phyloP scores from a whole-genome alignment of 108 stramenopile genomes.

The Skeletonema potamos region DNA sequence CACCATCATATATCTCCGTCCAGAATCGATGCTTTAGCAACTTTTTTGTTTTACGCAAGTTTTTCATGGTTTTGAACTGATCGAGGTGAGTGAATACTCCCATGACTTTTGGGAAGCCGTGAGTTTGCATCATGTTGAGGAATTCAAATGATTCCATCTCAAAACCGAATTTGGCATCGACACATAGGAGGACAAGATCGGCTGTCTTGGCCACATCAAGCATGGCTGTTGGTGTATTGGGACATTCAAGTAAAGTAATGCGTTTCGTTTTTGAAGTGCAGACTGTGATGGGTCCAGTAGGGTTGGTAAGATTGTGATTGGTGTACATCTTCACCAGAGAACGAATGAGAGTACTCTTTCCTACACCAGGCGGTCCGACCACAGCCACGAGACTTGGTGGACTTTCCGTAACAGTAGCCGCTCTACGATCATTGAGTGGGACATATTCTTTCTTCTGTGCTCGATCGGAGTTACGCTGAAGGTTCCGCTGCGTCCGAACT shows the following conservation, averaged over 20 bases:
- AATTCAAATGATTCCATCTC: conserved; percentile 99
- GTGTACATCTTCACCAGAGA: conserved; percentile 96
- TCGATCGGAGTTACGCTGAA: conserved; percentile 95
- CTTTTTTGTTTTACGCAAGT: conserved; percentile 92
- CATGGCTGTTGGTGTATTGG: conserved; percentile 92
- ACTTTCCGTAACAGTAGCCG: conserved; percentile 45
- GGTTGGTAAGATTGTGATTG: conserved; percentile 83
- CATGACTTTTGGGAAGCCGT: conserved; percentile 99
- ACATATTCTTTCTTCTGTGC: conserved; percentile 97
- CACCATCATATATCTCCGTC: conserved; percentile 98
- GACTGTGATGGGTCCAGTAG: conserved; percentile 95
- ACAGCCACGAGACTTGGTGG: conserved; percentile 93
- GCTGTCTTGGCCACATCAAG: conserved; percentile 98
- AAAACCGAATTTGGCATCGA: conserved; percentile 98
- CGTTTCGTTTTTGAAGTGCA: conserved; percentile 91
- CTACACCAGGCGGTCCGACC: conserved; percentile 93
- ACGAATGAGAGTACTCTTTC: conserved; percentile 96
- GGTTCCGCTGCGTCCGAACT: conserved; percentile 86
- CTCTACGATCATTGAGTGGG: conserved; percentile 73
- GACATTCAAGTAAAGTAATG: conserved; percentile 96
- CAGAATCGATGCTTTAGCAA: conserved; percentile 96
- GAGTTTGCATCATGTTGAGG: conserved; percentile 95
- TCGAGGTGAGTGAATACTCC: conserved; percentile 98
- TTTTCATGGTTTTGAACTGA: conserved; percentile 89
- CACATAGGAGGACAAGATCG: conserved; percentile 94